These are phyloP conservation scores for Clarireedia homoeocarpa DNA, from an alignment of 2,329 filamentous ascomycete species.

Conservation along the genomic window DNA sequence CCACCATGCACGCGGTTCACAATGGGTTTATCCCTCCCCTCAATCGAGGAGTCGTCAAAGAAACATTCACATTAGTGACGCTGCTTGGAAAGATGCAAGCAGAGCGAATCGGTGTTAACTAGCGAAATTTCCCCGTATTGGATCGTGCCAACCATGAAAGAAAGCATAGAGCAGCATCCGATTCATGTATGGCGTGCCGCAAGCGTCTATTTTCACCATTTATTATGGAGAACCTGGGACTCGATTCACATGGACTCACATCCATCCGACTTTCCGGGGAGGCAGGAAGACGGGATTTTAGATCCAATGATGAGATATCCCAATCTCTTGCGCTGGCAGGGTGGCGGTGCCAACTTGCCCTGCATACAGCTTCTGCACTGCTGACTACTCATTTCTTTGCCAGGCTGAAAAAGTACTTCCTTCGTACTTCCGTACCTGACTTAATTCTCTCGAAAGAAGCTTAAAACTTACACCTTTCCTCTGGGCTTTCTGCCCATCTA, in stretches of 20 bases:
- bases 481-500: too few relatives aligned
- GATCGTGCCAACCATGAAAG: not conserved
- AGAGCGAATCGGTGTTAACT: too few relatives aligned
- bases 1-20: not conserved
- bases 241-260: not conserved
- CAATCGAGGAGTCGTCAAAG: too few relatives aligned
- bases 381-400: not conserved
- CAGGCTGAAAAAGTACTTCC: not conserved
- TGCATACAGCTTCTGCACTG: not conserved
- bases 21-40: not conserved
- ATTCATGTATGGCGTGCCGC: constrained; percentile 4
- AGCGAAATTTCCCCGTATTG: not conserved
- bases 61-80: not conserved
- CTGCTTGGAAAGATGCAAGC: not conserved
- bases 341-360: not conserved
- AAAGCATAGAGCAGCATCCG: constrained; percentile 1
- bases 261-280: not conserved
- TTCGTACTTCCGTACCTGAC: too few relatives aligned
- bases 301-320: not conserved
- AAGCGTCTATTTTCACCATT: constrained; percentile 3
- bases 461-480: too few relatives aligned
- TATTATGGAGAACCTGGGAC: not conserved
- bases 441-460: too few relatives aligned
- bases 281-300: not conserved
- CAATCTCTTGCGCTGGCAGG: too few relatives aligned